These are phyloP conservation scores for Metschnikowia reukaufii DNA, from an alignment of 805 yeast species.

Conservation along the genomic window DNA sequence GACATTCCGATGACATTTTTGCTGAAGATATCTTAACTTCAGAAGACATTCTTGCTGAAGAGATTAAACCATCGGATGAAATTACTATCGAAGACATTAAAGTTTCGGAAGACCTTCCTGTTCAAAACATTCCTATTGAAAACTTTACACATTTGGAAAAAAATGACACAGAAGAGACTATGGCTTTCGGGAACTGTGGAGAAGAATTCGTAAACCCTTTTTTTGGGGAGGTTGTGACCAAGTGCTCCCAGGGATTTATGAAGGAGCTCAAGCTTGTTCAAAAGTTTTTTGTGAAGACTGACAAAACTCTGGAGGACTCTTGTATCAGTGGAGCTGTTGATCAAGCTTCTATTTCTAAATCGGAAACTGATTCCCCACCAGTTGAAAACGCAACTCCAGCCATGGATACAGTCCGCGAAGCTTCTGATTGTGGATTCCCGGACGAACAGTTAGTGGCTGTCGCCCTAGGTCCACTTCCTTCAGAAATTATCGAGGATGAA, in stretches of 20 bases:
- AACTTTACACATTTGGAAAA: neutral
- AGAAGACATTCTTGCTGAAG: no score
- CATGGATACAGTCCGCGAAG: no score
- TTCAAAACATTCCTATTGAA: neutral
- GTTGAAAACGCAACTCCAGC: no score
- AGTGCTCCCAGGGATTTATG: neutral
- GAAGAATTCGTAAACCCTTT: neutral
- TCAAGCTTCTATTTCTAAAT: neutral
- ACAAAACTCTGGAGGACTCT: neutral
- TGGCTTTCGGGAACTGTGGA: neutral
- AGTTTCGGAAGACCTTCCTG: neutral
- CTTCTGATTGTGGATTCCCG: no score
- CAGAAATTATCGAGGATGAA: no score
- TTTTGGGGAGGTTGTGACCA: neutral
- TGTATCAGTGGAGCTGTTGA: neutral
- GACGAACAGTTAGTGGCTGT: no score
- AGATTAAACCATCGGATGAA: no score
- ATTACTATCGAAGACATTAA: neutral
- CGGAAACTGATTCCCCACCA: neutral
- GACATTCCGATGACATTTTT: no score
- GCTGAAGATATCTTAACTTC: no score
- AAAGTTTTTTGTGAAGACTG: neutral
- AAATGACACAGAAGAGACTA: neutral
- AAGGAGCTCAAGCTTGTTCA: neutral
- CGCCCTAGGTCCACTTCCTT: no score